Conservation (phyloP, 2,329 filamentous ascomycete genomes). For the Colletotrichum limetticola region DNA sequence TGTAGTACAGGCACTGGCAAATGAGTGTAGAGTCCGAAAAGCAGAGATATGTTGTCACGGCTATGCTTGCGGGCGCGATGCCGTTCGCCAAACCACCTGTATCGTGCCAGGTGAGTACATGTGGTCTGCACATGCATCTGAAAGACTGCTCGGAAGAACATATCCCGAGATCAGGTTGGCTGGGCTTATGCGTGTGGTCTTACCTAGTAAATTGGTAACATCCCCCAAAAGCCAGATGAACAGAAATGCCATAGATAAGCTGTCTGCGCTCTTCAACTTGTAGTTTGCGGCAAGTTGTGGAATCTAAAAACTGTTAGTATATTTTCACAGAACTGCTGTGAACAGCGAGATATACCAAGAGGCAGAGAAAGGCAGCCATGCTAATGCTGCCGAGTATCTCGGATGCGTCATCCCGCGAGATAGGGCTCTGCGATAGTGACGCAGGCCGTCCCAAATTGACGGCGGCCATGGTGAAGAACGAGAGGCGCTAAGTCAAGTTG, state of each 20-base stretch:
- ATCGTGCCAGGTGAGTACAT: not conserved
- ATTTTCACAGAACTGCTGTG: no score
- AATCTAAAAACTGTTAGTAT: not conserved
- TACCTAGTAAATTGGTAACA: conserved; percentile 15
- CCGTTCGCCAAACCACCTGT: conserved; percentile 12
- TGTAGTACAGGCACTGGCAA: conserved; percentile 25
- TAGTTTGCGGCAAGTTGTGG: conserved; percentile 24
- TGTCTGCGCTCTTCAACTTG: conserved; percentile 17
- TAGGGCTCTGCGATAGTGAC: not conserved
- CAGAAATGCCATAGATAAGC: conserved; percentile 25
- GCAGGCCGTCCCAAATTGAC: not conserved
- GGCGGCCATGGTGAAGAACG: not conserved
- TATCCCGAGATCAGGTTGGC: not conserved
- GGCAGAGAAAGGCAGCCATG: conserved; percentile 30
- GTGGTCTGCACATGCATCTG: not conserved
- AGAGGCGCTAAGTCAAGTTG: not conserved
- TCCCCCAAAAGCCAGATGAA: conserved; percentile 24
- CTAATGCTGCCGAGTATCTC: conserved; percentile 30
- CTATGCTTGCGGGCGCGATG: conserved; percentile 21
- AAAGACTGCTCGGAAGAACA: not conserved
- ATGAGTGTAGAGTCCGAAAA: conserved; percentile 27
- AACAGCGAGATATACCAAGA: not conserved
- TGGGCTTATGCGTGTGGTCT: not conserved
- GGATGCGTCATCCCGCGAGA: conserved; percentile 7
- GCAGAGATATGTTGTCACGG: conserved; percentile 16